Base-by-base conservation (phyloP, 208 protist genomes). In the Phytomonas sp. region DNA sequence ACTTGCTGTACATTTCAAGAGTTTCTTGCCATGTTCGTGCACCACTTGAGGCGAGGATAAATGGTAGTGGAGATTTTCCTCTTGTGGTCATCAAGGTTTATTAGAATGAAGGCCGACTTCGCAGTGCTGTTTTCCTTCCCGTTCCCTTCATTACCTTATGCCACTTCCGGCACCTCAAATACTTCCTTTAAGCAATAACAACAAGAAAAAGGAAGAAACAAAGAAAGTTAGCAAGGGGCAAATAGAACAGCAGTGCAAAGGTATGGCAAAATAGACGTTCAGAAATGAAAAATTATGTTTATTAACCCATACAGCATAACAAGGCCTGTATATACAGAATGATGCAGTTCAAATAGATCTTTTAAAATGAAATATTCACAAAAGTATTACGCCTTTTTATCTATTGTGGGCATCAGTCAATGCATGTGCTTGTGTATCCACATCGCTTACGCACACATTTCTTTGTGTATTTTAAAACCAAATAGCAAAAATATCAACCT, bases 11-110 rank as follows among this genome's bases (percentile, higher is more conserved):
- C 2, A 75, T 72, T 4, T 73, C 61, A 31, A 96, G 78, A 13
- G 91, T 87, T 31, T 93, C 80, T 11, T 72, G 76, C 88, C 91
- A 96, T 13, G 84, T 83, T 26, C 71, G 43, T 29, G 81, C 79
- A 15, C 70, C 77, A 20, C 76, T 80, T 23, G 85, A 76, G 8
- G 88, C 91, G 3, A 88, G 77, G 6, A 96, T 46, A 0, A 93
- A 72, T n/a, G 90, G 90, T 43, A 82, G 76, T 0, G 68, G 70
- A 4, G 37, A 51, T 43, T 40, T 60, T 2, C 37, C 26, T 26
- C 46, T 56, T 7, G 46, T 6, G 46, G 23, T 23, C 46, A 56
- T 56, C 46, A 56, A 26, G 26, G 46, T 6, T 26, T 56, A 26
- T 26, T 20, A 20, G 46, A 56, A 23, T 56, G 20, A 56, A 26